These are phyloP conservation scores for Colletotrichum shisoi DNA, from an alignment of 2,329 filamentous ascomycete genomes.

Conservation along the genomic window DNA sequence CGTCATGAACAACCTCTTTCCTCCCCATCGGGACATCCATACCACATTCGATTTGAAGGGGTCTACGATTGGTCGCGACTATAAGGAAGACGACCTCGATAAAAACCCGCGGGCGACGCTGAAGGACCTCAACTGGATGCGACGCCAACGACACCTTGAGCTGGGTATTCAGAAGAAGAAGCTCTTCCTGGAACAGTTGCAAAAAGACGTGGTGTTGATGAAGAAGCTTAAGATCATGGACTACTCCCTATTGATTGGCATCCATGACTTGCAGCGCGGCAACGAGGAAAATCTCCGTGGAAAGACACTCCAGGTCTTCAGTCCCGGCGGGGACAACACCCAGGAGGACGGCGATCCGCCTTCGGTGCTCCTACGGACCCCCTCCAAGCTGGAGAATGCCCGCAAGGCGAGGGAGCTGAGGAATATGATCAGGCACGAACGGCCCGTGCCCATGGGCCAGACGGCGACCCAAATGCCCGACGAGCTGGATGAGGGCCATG, in stretches of 20 bases:
- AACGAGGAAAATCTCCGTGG: slow-evolving; percentile 92
- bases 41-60: slow-evolving; percentile 97
- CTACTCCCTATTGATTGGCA: slow-evolving; percentile 92
- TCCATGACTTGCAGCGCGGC: slow-evolving; percentile 87
- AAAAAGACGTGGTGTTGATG: slow-evolving; percentile 83
- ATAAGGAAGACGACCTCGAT: slow-evolving; percentile 84
- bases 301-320: slow-evolving; percentile 93
- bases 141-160: slow-evolving; percentile 83
- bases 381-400: slow-evolving; percentile 90
- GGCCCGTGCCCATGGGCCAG: slow-evolving; percentile 90
- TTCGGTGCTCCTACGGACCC: slow-evolving; percentile 80
- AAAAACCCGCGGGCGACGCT: slow-evolving; percentile 90
- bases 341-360: slow-evolving; percentile 68
- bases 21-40: slow-evolving; percentile 96
- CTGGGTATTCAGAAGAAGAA: slow-evolving; percentile 88
- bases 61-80: slow-evolving; percentile 91
- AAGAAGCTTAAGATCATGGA: slow-evolving; percentile 97
- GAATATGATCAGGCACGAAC: slow-evolving; percentile 90
- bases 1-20: slow-evolving; percentile 99
- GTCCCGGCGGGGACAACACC: slow-evolving; percentile 75
- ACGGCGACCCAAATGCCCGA: slow-evolving; percentile 87
- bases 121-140: slow-evolving; percentile 96
- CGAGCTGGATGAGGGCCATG: slow-evolving; percentile 78
- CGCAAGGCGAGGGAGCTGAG: slow-evolving; percentile 90
- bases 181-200: slow-evolving; percentile 87